A percentile compares a stretch with the other conserved stretches of the same genome.
Evolutionary conservation across 1,284 basidiomycete genomes (phyloP).

Genomic region (Vanrija sp.): DNA sequence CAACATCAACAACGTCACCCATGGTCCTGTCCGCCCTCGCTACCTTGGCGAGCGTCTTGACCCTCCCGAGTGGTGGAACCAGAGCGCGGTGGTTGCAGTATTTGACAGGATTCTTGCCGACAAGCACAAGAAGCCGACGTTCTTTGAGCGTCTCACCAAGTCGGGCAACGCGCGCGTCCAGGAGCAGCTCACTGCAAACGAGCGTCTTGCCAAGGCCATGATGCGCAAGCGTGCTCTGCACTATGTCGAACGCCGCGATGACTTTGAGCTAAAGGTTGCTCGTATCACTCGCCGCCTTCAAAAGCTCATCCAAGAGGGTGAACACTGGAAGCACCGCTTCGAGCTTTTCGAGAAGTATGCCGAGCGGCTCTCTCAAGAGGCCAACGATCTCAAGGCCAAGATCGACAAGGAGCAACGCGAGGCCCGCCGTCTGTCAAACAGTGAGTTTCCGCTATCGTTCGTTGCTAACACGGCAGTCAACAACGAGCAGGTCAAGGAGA

Average conservation of each 20-base stretch:
- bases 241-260: slow-evolving; percentile 87
- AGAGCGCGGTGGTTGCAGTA: slow-evolving; percentile 77
- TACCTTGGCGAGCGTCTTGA: slow-evolving; percentile 59
- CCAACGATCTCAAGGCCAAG: slow-evolving; percentile 48
- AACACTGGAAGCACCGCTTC: slow-evolving; percentile 52
- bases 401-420: slow-evolving; percentile 51
- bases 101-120: slow-evolving; percentile 84
- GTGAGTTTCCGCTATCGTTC: slow-evolving; percentile 15
- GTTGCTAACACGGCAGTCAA: slow-evolving; percentile 20
- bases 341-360: slow-evolving; percentile 52
- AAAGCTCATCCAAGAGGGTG: slow-evolving; percentile 50
- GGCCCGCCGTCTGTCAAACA: slow-evolving; percentile 41
- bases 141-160: slow-evolving; percentile 77
- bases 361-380: slow-evolving; percentile 48
- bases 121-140: slow-evolving; percentile 82
- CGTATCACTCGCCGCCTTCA: slow-evolving; percentile 46
- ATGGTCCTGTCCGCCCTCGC: slow-evolving; percentile 22
- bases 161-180: slow-evolving; percentile 62
- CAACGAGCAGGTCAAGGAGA: slow-evolving; percentile 33
- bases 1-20: slow-evolving; percentile 43
- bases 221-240: slow-evolving; percentile 62
- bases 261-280: slow-evolving; percentile 71
- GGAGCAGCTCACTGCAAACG: slow-evolving; percentile 68
- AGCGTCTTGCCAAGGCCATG: slow-evolving; percentile 75
- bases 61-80: slow-evolving; percentile 89